Evolutionary conservation across 495 filamentous ascomycete species (phyloP).

Genomic region (Hypoxylon trugodes): DNA sequence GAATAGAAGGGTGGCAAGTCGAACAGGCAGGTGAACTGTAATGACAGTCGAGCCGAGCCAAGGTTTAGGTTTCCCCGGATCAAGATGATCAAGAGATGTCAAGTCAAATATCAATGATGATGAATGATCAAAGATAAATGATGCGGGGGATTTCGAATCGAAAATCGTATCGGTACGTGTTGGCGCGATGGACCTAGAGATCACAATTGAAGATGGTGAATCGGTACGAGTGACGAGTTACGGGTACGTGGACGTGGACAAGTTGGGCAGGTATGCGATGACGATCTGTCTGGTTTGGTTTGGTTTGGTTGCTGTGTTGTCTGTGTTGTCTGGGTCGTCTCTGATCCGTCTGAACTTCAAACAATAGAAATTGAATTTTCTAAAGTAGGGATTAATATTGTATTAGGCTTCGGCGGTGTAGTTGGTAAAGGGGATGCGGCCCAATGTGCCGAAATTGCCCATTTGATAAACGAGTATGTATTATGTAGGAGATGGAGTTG

Average conservation of each 20-base stretch:
- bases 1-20: constrained; percentile 13
- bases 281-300: constrained; percentile 12
- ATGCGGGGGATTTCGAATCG: neutral
- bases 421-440: constrained; percentile 25
- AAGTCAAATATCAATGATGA: no score
- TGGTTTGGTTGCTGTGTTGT: no score
- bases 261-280: constrained; percentile 34
- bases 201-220: constrained; percentile 21
- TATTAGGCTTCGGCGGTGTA: constrained; percentile 11
- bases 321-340: neutral
- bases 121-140: constrained; percentile 3
- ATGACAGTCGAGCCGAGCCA: constrained; percentile 1
- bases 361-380: neutral
- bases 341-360: neutral
- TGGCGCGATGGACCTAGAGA: constrained; percentile 8
- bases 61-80: constrained; percentile 15
- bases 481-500: constrained; percentile 19
- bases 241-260: neutral
- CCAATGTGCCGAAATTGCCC: constrained; percentile 17
- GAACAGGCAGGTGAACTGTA: no score
- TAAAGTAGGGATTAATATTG: neutral
- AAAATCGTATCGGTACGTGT: constrained; percentile 16
- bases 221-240: neutral
- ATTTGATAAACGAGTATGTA: constrained; percentile 15
- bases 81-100: no score